phyloP scores from a whole-genome alignment of 768 basidiomycete species.

The Tulasnella sp. region DNA sequence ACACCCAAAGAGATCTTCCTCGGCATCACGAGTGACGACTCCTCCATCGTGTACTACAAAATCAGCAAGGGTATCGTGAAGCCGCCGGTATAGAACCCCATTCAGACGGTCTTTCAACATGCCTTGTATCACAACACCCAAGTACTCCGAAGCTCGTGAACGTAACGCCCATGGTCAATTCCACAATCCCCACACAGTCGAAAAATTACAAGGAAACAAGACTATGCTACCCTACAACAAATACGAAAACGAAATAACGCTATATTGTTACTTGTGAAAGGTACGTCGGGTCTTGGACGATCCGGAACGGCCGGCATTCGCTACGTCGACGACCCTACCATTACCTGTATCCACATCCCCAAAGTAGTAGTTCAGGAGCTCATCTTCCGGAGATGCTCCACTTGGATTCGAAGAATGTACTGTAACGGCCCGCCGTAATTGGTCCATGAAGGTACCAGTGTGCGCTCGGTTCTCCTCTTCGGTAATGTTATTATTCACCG shows the following conservation, averaged over 20 bases:
- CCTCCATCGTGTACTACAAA: constrained; percentile 77
- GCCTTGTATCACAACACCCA: no score
- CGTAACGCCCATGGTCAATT: no score
- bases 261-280: neutral
- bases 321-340: no score
- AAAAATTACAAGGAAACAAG: neutral
- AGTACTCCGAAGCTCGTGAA: no score
- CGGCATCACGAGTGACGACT: constrained; percentile 62
- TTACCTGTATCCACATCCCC: neutral
- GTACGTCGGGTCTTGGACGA: no score
- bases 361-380: constrained; percentile 1
- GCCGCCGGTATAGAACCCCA: constrained; percentile 30
- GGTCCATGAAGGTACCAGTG: neutral
- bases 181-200: neutral
- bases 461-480: no score
- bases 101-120: neutral
- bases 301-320: no score
- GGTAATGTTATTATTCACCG: no score
- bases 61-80: constrained; percentile 67
- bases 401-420: neutral
- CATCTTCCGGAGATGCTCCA: neutral
- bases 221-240: neutral
- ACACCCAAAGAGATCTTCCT: constrained; percentile 42
- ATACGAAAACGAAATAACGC: neutral
- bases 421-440: neutral